phyloP scores from a whole-genome alignment of 2,329 filamentous ascomycete species.

The Xylaria sp. region DNA sequence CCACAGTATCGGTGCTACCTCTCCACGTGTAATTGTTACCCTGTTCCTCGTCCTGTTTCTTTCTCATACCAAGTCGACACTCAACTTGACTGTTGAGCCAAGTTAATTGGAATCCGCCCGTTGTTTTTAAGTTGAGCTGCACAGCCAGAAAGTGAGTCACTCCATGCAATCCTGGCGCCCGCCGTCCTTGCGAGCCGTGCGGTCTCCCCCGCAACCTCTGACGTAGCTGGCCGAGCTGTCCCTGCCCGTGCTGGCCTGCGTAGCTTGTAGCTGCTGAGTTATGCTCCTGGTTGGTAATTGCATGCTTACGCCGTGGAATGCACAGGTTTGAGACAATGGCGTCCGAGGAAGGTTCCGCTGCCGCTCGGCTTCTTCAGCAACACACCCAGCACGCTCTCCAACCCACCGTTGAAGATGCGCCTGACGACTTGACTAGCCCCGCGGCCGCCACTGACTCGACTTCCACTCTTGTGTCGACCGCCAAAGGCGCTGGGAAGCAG shows the following conservation, averaged over 20 bases:
- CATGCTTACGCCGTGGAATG: background rate
- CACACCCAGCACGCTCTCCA: constrained; percentile 50
- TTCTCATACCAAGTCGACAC: constrained; percentile 1
- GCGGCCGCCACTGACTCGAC: constrained; percentile 40
- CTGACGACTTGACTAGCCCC: constrained; percentile 58
- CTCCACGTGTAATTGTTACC: constrained; percentile 26
- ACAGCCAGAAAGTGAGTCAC: constrained; percentile 18
- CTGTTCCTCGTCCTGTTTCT: constrained; percentile 11
- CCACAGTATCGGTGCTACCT: constrained; percentile 26
- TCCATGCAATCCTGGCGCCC: constrained; percentile 1
- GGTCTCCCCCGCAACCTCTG: background rate
- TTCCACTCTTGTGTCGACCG: constrained; percentile 47
- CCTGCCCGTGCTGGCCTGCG: too few relatives aligned
- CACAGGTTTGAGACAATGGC: constrained; percentile 36
- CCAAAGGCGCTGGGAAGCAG: constrained; percentile 65
- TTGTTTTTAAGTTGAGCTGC: constrained; percentile 10
- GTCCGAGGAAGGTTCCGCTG: constrained; percentile 47
- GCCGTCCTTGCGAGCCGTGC: background rate
- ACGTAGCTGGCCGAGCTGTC: background rate
- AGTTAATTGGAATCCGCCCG: constrained; percentile 18
- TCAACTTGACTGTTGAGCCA: constrained; percentile 22
- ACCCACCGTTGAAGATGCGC: constrained; percentile 72
- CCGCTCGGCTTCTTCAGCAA: constrained; percentile 60
- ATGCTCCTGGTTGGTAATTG: background rate
- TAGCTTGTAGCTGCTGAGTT: background rate